Base-by-base conservation (phyloP, 2,329 filamentous ascomycete genomes). In the Stachybotrys elegans region DNA sequence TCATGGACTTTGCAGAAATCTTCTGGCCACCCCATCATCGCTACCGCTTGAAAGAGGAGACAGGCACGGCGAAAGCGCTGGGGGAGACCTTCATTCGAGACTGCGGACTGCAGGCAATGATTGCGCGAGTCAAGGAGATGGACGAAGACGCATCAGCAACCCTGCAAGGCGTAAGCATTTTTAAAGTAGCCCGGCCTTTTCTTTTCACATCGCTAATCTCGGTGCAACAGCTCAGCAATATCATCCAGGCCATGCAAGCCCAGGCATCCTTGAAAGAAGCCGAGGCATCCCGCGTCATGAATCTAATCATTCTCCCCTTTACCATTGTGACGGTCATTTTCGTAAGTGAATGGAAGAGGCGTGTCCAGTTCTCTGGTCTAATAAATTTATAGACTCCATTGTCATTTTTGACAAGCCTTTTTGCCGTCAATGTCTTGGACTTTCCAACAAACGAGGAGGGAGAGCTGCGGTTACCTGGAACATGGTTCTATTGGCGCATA, bases 291-390 rank as follows among this genome's bases (percentile, higher is more conserved):
- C 23, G 48, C 2, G 12, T 36, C 3, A 40, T 51, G 29, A 51
- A 51, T 38, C 22, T 44, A 3, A 42, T 44, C 20, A 49, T 51
- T 11, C 31, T 45, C 14, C 29, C 43, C 5, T 51, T 51, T 20
- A 50, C 49, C 3, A 32, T 50, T 5, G 45, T 51, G 1, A 51
- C 49, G 5, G 45, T 51, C 3, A 38, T 50, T 3, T 51, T 51
- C 25, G 49, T 51, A 40, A 22, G 47, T 49, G 17, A 16, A n/a
- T 16, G 17, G 29, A 6, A 16, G 29, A 13, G 29, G 17, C 12
- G 29, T 13, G 12, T n/a, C 29, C 17, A 12, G 17, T 16, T n/a
- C 7, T n/a, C 16, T 38, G 4, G 29, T 13, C 17, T 13, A 13
- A 5, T 5, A 13, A 13, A 32, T n/a, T n/a, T n/a, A 5, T 14